Evolutionary conservation across 2,329 filamentous ascomycete genomes (phyloP), one percentile per base, ranked within the genome.

Genomic region (Periconia macrospinosa): DNA sequence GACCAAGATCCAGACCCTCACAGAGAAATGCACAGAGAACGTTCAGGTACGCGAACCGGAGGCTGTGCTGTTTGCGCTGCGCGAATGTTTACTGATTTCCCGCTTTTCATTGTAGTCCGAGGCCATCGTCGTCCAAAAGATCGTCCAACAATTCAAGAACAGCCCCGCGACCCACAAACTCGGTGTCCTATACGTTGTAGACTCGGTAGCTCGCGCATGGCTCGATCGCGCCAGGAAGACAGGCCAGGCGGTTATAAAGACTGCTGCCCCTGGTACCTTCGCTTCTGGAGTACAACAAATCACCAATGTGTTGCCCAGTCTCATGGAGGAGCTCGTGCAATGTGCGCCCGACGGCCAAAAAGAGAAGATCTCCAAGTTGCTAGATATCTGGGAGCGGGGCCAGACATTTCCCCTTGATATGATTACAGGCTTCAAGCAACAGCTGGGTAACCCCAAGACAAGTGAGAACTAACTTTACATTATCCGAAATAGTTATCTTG

Each of bases 131-230:
- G 91, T 97, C 67, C 92, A 96, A 76, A 97, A 96, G 76, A 89
- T 99, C 70, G 96, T 90, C 79, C 95, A 92, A 62, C 92, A 97
- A 72, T 95, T 97, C 83, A 96, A 95, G 78, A 96, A 94, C 78
- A 88, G 92, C 64, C 91, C 91, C 56, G 86, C 86, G 74, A 96
- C 92, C 74, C 93, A 99, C 85, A 99, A 99, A 80, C 85, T 99
- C 76, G 94, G 94, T 79, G 92, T 97, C 72, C 88, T 99, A 79
- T 99, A 99, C 87, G 92, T 97, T 79, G 91, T 99, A 92, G 94
- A 99, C 84, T 96, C 93, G 82, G 92, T 99, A 85, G 93, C 92
- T 76, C 91, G 94, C 78, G 93, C 95, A 81, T 99, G 94, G 93
- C 87, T 96, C 81, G 93, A 97, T 76, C 90, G 92, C 78, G 93